Conservation (phyloP, 805 yeast genomes). For the Metschnikowia drakensbergensis region DNA sequence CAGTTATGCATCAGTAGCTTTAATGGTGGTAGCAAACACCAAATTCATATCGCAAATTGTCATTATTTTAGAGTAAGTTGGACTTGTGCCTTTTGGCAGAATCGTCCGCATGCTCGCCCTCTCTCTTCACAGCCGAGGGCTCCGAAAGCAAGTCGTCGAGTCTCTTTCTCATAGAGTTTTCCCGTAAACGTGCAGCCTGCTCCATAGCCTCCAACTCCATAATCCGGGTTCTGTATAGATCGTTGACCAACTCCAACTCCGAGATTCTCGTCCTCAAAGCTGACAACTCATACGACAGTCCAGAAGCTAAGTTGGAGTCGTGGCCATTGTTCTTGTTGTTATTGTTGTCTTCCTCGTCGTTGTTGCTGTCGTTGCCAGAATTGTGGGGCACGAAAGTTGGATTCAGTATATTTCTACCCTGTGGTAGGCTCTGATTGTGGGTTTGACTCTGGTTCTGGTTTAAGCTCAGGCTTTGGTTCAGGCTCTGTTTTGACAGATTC, state of each 20-base stretch:
- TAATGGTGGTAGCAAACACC: background rate
- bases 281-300: slow-evolving; percentile 29
- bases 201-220: slow-evolving; percentile 75
- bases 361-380: slow-evolving; percentile 1
- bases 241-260: slow-evolving; percentile 88
- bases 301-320: slow-evolving; percentile 6
- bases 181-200: slow-evolving; percentile 50
- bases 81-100: slow-evolving; percentile 12
- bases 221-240: slow-evolving; percentile 77
- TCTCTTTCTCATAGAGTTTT: slow-evolving; percentile 44
- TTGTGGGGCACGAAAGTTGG: background rate
- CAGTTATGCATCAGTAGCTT: too few relatives aligned
- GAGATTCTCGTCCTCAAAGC: slow-evolving; percentile 69
- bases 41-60: too few relatives aligned
- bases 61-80: background rate
- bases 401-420: background rate
- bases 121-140: slow-evolving; percentile 10
- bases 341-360: slow-evolving; percentile 8
- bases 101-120: slow-evolving; percentile 9
- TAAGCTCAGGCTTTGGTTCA: background rate
- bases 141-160: slow-evolving; percentile 43
- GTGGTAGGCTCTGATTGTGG: background rate
- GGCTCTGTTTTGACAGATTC: background rate
- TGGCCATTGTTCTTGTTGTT: slow-evolving; percentile 13
- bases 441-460: background rate